A percentile compares a stretch with the other conserved stretches of the same genome.
Conservation (phyloP, 129 eudicot genomes). For the Scalesia atractyloides region DNA sequence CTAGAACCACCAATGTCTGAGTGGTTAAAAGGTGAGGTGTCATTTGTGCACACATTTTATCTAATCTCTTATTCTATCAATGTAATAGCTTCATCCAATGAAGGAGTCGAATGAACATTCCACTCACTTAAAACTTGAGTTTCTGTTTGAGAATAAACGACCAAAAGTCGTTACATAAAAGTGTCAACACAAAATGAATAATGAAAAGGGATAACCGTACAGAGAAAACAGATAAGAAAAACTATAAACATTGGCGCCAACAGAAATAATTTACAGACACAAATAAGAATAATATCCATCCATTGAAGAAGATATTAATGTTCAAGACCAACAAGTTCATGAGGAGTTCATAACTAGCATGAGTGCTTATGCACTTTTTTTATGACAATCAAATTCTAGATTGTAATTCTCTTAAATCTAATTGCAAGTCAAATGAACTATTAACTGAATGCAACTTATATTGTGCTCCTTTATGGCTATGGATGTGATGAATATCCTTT, state of each 20-base stretch:
- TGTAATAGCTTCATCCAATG: not conserved
- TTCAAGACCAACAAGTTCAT: not conserved
- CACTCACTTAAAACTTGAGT: not conserved
- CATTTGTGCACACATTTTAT: not conserved
- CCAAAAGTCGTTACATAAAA: not conserved
- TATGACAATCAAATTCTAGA: not conserved
- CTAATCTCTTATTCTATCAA: not conserved
- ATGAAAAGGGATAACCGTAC: not conserved
- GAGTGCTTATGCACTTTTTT: slow-evolving; percentile 2
- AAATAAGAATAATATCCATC: not conserved
- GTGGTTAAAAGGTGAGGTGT: not conserved
- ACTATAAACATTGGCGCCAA: not conserved
- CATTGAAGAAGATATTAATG: not conserved
- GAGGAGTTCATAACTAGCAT: not conserved
- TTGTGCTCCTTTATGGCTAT: not conserved
- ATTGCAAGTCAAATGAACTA: not conserved
- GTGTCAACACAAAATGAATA: not conserved
- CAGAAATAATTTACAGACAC: not conserved
- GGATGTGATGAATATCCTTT: not conserved
- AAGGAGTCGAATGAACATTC: not conserved
- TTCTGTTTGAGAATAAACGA: not conserved
- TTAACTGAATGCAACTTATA: not conserved
- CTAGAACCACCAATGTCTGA: too few species aligned
- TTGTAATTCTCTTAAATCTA: not conserved
- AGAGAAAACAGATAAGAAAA: not conserved